Percentiles rank a stretch among this genome's conserved stretches.
Conservation (phyloP, 2,329 filamentous ascomycete species). For the Pseudogymnoascus sp. region DNA sequence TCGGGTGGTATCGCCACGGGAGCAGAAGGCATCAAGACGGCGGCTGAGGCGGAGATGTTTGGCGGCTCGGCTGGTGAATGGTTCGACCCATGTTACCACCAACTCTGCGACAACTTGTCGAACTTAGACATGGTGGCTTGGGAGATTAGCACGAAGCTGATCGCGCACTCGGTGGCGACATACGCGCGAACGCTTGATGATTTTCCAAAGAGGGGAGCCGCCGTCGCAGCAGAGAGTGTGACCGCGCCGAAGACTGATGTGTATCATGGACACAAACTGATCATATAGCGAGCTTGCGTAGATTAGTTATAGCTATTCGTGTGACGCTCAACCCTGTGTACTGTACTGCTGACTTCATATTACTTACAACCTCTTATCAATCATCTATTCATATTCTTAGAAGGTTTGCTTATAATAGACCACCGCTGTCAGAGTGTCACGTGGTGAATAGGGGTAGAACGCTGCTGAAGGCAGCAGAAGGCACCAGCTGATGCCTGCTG, state of each 20-base stretch:
- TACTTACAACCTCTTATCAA: no score
- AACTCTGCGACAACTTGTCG: conserved; percentile 49
- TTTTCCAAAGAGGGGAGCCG: conserved; percentile 45
- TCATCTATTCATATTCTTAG: no score
- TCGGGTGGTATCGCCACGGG: conserved; percentile 70
- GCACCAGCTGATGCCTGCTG: no score
- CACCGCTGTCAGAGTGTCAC: no score
- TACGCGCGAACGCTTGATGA: conserved; percentile 57
- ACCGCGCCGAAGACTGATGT: conserved; percentile 32
- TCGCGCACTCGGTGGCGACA: conserved; percentile 65
- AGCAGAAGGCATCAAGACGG: conserved; percentile 67
- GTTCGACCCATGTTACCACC: conserved; percentile 53
- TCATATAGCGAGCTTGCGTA: conserved; percentile 35
- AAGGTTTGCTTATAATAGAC: no score
- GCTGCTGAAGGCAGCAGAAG: no score
- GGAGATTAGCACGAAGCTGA: conserved; percentile 53
- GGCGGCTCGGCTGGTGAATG: conserved; percentile 58
- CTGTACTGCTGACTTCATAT: no score
- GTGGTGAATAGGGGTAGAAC: no score
- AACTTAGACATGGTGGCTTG: conserved; percentile 53
- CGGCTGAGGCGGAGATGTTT: conserved; percentile 55
- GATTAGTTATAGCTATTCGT: no score
- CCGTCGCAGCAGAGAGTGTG: conserved; percentile 21
- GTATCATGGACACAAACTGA: conserved; percentile 42
- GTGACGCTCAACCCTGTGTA: no score